phyloP scores from a whole-genome alignment of 345 rosid genomes.

The Rhodamnia rubescens region DNA sequence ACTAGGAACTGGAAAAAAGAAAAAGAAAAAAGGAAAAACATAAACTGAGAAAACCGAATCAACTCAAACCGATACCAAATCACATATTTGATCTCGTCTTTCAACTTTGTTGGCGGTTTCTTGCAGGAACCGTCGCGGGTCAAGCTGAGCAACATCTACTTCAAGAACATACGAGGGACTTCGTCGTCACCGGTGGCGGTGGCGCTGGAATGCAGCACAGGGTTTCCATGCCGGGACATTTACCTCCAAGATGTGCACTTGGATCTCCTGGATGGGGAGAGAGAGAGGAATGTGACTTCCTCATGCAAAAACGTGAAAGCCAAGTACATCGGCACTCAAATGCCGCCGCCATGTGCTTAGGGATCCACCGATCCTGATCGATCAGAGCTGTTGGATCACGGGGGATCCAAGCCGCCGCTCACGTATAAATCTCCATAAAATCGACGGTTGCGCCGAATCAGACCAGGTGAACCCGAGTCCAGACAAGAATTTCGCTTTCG shows the following conservation, averaged over 20 bases:
- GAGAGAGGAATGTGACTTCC: conserved; percentile 20
- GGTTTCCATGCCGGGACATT: conserved; percentile 17
- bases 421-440: not conserved
- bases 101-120: not conserved
- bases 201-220: conserved; percentile 15
- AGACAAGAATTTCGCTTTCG: not conserved
- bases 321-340: conserved; percentile 39
- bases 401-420: accelerated
- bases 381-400: not conserved
- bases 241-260: conserved; percentile 41
- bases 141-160: conserved; percentile 12
- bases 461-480: not conserved
- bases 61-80: not conserved
- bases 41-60: not conserved
- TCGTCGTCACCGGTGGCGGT: conserved; percentile 21
- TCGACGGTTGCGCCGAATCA: not conserved
- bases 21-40: too few relatives aligned
- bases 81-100: not conserved
- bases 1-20: not conserved
- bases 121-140: conserved; percentile 19
- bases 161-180: conserved; percentile 28
- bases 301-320: conserved; percentile 43
- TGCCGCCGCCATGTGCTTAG: conserved; percentile 41
- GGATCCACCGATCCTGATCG: accelerated
- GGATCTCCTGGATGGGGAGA: conserved; percentile 23